Percentiles rank a stretch among this genome's conserved stretches.
Evolutionary conservation across 2,329 filamentous ascomycete genomes (phyloP).

Genomic region (Paracamarosporium sp.): DNA sequence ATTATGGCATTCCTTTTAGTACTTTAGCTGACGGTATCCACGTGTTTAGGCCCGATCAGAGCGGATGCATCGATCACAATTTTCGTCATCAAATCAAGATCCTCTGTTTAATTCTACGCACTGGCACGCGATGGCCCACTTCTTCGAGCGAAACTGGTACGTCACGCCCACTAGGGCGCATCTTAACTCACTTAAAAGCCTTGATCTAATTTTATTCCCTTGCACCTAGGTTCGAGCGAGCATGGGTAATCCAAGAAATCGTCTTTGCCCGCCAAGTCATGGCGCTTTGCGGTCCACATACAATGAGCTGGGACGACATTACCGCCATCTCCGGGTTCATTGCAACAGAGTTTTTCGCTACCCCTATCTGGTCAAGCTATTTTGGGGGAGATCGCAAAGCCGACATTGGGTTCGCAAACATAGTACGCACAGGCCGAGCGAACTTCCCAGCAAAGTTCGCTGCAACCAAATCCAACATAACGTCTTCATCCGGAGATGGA

Average conservation of each 20-base stretch:
- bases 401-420: background rate
- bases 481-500: conserved; percentile 7
- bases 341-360: background rate
- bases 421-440: background rate
- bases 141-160: conserved; percentile 9
- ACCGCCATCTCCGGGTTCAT: conserved; percentile 13
- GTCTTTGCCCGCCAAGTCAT: conserved; percentile 11
- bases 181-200: background rate
- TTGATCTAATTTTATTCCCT: background rate
- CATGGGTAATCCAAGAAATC: conserved; percentile 18
- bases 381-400: background rate
- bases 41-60: background rate
- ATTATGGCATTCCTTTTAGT: background rate
- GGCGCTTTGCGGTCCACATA: conserved; percentile 17
- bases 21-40: background rate
- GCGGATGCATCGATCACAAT: background rate
- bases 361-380: conserved; percentile 14
- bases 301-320: conserved; percentile 13
- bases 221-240: conserved; percentile 7
- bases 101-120: background rate
- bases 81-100: background rate
- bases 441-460: conserved; percentile 14
- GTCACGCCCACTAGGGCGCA: too few relatives aligned
- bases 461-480: conserved; percentile 12
- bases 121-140: conserved; percentile 8